These are phyloP conservation scores for Pterothamnion heteromorphum DNA, from an alignment of 31 red algal genomes.

Conservation along the genomic window DNA sequence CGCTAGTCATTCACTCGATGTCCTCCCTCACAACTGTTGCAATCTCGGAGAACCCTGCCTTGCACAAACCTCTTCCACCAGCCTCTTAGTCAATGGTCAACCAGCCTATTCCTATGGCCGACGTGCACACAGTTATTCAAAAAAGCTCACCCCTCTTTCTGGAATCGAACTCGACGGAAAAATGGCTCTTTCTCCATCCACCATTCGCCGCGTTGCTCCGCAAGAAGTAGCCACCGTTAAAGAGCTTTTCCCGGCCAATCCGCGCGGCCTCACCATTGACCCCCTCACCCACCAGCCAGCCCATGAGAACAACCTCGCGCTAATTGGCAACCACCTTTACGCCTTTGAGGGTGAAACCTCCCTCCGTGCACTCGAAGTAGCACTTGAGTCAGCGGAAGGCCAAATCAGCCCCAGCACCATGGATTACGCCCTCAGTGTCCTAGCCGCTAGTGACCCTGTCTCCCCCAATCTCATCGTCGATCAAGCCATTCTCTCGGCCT, in stretches of 20 bases:
- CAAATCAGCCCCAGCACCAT: background rate
- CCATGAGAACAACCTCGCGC: no score
- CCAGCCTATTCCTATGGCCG: background rate
- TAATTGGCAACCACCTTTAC: no score
- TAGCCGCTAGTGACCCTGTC: background rate
- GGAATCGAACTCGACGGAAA: background rate
- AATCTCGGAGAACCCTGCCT: background rate
- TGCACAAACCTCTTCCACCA: background rate
- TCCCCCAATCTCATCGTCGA: background rate
- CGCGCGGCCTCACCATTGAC: no score
- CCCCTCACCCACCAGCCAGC: no score
- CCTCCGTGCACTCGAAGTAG: background rate
- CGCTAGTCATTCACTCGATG: background rate
- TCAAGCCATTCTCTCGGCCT: background rate
- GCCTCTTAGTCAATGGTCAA: background rate
- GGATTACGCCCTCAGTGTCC: background rate
- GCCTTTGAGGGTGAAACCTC: background rate
- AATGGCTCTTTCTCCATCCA: background rate
- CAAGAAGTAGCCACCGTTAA: no score
- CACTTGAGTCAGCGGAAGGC: background rate
- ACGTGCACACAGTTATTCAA: background rate
- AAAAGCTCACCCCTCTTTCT: background rate
- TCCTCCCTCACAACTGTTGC: background rate
- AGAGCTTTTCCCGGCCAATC: no score
- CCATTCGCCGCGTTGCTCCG: no score